Evolutionary conservation across 2,329 filamentous ascomycete genomes (phyloP), one percentile per base, ranked within the genome.

Genomic region (Aspergillus intermedius): DNA sequence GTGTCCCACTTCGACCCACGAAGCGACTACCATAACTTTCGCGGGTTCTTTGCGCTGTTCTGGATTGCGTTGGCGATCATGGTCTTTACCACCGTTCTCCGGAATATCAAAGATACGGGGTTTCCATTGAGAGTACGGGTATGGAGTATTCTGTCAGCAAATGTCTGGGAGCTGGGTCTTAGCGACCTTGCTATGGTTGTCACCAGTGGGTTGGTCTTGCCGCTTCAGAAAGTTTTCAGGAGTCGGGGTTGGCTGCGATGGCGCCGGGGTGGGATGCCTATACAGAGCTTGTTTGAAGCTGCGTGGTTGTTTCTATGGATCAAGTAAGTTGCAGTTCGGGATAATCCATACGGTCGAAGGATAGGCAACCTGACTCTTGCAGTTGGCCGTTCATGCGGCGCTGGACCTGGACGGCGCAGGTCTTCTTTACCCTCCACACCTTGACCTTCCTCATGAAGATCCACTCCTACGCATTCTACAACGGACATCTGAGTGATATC

Each of bases 381-480:
- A 79, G 77, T 48, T 82, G 90, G 63, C 93, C 93, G 0, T 97
- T 97, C 56, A 69, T 85, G 58, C 77, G 94, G 7, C 78, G 86
- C 45, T 98, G 93, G 93, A 88, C 90, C 2, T 98, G 93, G 93
- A 98, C 93, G 0, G 85, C 91, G 2, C 93, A 97, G 64, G 93
- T 98, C 35, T 98, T 94, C 68, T 81, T 98, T 59, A 86, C 91
- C 9, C 76, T 98, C 30, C 93, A 98, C 69, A 86, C 90, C 40
- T 82, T 98, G 70, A 86, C 88, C 6, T 77, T 98, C 17, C 82
- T 96, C 45, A 98, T 98, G 93, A 98, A 98, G 76, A 93, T 97
- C 83, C 93, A 98, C 68, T 96, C 91, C 5, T 98, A 95, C 64
- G 87, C 89, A 21, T 98, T 97, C 69, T 98, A 98, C 74, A 97